phyloP scores from a whole-genome alignment of 2,329 filamentous ascomycete species.

The Cladosporium sp. region DNA sequence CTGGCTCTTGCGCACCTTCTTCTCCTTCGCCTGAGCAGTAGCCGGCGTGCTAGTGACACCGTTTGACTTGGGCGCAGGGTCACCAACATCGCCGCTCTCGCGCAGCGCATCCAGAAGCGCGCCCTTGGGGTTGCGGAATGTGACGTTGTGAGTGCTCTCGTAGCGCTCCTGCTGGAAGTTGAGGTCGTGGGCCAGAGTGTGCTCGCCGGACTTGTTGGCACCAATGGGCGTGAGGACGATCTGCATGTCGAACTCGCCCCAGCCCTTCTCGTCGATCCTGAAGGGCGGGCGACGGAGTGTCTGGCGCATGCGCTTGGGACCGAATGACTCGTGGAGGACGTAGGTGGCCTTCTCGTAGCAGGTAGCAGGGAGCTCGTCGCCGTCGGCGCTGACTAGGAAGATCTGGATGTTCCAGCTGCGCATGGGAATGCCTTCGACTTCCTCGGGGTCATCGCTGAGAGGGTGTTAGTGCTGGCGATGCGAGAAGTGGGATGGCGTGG shows the following conservation, averaged over 20 bases:
- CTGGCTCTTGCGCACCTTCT: conserved; percentile 67
- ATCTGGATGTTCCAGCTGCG: conserved; percentile 88
- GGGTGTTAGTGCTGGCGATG: conserved; percentile 21
- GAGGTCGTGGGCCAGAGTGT: conserved; percentile 79
- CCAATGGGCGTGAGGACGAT: conserved; percentile 75
- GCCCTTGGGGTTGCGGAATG: conserved; percentile 90
- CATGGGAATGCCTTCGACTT: conserved; percentile 86
- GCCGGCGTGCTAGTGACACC: conserved; percentile 59
- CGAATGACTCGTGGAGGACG: conserved; percentile 91
- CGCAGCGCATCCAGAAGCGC: conserved; percentile 76
- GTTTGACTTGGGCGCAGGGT: conserved; percentile 46
- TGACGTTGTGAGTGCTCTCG: conserved; percentile 76
- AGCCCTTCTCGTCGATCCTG: conserved; percentile 87
- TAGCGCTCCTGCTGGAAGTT: conserved; percentile 85
- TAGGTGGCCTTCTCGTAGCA: conserved; percentile 93
- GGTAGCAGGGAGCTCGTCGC: conserved; percentile 77
- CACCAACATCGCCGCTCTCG: conserved; percentile 75
- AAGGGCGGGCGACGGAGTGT: conserved; percentile 86
- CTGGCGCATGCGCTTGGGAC: conserved; percentile 69
- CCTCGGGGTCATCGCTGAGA: conserved; percentile 72
- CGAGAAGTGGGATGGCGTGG: conserved; percentile 8
- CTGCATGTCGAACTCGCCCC: conserved; percentile 97
- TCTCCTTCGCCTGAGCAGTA: conserved; percentile 41
- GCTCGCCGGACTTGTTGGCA: conserved; percentile 76
- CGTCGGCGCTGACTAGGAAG: conserved; percentile 79